Conservation (phyloP, 371 early-diverging fungal genomes). For the Sporodiniella umbellata region DNA sequence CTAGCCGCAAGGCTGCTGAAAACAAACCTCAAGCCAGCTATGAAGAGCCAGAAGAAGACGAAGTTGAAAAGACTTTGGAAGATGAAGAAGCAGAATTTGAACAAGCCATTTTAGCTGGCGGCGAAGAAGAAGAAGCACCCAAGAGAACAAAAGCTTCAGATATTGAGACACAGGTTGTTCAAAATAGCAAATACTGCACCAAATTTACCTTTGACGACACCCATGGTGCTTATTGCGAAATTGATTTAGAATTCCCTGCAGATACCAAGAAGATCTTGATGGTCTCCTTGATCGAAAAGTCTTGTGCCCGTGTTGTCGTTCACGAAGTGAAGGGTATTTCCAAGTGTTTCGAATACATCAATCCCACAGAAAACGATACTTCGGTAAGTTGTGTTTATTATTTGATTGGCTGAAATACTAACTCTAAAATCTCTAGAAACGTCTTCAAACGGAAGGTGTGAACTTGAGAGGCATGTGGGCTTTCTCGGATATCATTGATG, state of each 20-base stretch:
- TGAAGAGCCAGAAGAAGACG: constrained; percentile 73
- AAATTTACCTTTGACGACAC: constrained; percentile 69
- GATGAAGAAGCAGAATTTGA: constrained; percentile 56
- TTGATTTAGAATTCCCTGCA: constrained; percentile 80
- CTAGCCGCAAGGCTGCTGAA: constrained; percentile 51
- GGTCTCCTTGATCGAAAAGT: constrained; percentile 81
- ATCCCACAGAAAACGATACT: constrained; percentile 78
- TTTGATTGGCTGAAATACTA: too few relatives aligned
- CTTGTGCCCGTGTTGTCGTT: constrained; percentile 66
- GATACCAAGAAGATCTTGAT: constrained; percentile 91
- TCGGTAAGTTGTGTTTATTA: constrained; percentile 32
- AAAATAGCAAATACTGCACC: constrained; percentile 57
- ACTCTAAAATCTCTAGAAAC: constrained; percentile 29
- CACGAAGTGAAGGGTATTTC: constrained; percentile 86
- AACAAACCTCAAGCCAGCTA: constrained; percentile 70
- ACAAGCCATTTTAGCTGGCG: constrained; percentile 48
- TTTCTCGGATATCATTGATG: constrained; percentile 71
- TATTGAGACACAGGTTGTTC: constrained; percentile 38
- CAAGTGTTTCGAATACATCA: constrained; percentile 72
- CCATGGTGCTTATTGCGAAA: constrained; percentile 76
- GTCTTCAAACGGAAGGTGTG: constrained; percentile 86
- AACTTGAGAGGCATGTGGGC: constrained; percentile 93
- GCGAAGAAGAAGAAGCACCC: constrained; percentile 52
- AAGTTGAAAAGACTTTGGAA: constrained; percentile 48
- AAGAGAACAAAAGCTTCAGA: constrained; percentile 20